phyloP scores from a whole-genome alignment of 2,329 filamentous ascomycete genomes.

The Lasiodiplodia citricola region DNA sequence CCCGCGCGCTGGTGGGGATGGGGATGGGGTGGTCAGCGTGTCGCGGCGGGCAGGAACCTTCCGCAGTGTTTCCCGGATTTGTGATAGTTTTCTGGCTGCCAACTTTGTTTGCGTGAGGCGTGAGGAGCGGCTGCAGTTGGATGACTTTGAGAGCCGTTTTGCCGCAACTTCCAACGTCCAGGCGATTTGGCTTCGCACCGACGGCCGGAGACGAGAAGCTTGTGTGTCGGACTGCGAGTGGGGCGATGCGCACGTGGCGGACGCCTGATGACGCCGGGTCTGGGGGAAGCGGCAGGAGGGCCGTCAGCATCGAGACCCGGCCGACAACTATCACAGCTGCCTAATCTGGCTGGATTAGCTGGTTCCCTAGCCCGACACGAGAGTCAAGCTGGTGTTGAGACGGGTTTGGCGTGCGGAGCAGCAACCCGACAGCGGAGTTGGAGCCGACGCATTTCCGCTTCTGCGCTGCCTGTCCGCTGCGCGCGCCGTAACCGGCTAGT shows the following conservation, averaged over 20 bases:
- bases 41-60: neutral
- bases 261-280: conserved; percentile 8
- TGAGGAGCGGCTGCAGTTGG: conserved; percentile 10
- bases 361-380: neutral
- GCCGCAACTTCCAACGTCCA: conserved; percentile 20
- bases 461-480: neutral
- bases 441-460: neutral
- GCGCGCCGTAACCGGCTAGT: neutral
- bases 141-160: neutral
- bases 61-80: neutral
- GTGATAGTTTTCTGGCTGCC: neutral
- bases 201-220: conserved; percentile 22
- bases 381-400: neutral
- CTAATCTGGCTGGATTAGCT: neutral
- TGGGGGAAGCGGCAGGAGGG: neutral
- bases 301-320: conserved; percentile 4
- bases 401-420: neutral
- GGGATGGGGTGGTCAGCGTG: neutral
- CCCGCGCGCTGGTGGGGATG: neutral
- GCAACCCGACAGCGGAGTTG: neutral
- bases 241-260: conserved; percentile 7
- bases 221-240: conserved; percentile 7
- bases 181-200: conserved; percentile 17
- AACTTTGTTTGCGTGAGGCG: neutral
- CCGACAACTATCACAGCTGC: neutral